A percentile compares a stretch with the other conserved stretches of the same genome.
Evolutionary conservation across 2,329 filamentous ascomycete genomes (phyloP).

Genomic region (Stachybotrys chlorohalonatus): DNA sequence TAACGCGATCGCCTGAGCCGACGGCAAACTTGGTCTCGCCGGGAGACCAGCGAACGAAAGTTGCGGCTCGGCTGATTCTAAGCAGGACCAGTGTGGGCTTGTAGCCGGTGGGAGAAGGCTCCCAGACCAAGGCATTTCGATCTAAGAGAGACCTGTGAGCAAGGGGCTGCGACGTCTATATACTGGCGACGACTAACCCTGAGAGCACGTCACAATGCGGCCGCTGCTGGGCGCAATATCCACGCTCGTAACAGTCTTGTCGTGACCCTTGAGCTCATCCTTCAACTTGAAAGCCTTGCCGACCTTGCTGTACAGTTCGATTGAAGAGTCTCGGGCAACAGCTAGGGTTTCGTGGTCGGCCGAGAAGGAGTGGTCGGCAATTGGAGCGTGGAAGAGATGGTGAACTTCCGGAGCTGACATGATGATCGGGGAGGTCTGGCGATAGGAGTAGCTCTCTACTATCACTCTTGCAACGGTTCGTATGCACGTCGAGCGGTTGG

Average conservation of each 20-base stretch:
- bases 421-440: conserved; percentile 22
- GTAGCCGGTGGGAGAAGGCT: conserved; percentile 84
- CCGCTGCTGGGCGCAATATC: conserved; percentile 88
- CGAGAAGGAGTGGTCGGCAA: conserved; percentile 97
- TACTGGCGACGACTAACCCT: conserved; percentile 48
- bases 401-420: conserved; percentile 90
- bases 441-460: conserved; percentile 83
- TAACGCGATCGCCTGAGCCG: conserved; percentile 88
- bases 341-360: conserved; percentile 81
- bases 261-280: conserved; percentile 91
- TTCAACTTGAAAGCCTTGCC: conserved; percentile 73
- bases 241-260: conserved; percentile 93
- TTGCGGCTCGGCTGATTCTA: conserved; percentile 92
- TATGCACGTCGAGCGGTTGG: conserved; percentile 8
- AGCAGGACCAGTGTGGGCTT: conserved; percentile 96
- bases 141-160: conserved; percentile 41
- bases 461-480: conserved; percentile 38
- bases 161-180: neutral
- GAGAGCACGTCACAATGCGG: conserved; percentile 94
- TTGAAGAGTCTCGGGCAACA: conserved; percentile 79
- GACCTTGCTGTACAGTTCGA: conserved; percentile 75
- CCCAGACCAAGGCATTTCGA: conserved; percentile 97
- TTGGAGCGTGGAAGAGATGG: conserved; percentile 92
- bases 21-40: conserved; percentile 97
- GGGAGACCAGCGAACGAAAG: conserved; percentile 94